Evolutionary conservation across 2,329 filamentous ascomycete species (phyloP).

Genomic region (Pleoardoris graminearum): DNA sequence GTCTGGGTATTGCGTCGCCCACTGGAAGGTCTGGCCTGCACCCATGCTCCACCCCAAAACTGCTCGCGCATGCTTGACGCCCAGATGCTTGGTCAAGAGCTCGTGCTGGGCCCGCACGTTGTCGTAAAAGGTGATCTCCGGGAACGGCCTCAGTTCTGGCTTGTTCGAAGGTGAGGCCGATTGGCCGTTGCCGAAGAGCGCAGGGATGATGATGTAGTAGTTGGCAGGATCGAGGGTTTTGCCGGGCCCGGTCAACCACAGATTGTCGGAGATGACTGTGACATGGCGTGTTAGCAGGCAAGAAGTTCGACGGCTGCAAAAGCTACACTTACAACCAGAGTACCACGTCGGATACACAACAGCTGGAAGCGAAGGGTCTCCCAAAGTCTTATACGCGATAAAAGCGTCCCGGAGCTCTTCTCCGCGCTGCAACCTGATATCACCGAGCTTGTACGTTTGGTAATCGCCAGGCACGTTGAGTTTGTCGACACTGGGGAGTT

Average conservation of each 20-base stretch:
- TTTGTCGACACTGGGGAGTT: constrained; percentile 13
- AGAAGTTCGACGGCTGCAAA: constrained; percentile 15
- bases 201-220: constrained; percentile 70
- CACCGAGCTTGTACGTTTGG: constrained; percentile 62
- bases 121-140: constrained; percentile 66
- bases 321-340: constrained; percentile 57
- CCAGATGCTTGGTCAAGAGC: constrained; percentile 66
- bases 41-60: constrained; percentile 75
- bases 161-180: constrained; percentile 70
- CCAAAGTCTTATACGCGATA: constrained; percentile 78
- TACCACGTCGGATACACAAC: constrained; percentile 82
- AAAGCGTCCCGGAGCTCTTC: constrained; percentile 64
- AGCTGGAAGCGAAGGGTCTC: constrained; percentile 62
- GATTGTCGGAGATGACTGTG: constrained; percentile 67
- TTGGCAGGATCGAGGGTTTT: constrained; percentile 66
- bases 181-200: constrained; percentile 70
- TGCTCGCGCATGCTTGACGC: constrained; percentile 62
- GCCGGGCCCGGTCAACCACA: constrained; percentile 71
- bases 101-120: constrained; percentile 69
- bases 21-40: constrained; percentile 67
- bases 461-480: constrained; percentile 42
- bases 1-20: constrained; percentile 64
- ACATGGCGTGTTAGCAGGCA: not conserved
- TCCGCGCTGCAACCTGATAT: constrained; percentile 69
- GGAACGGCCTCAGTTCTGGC: constrained; percentile 59